phyloP scores from a whole-genome alignment of 352 stramenopile species.

The Pythium pyrilobum region DNA sequence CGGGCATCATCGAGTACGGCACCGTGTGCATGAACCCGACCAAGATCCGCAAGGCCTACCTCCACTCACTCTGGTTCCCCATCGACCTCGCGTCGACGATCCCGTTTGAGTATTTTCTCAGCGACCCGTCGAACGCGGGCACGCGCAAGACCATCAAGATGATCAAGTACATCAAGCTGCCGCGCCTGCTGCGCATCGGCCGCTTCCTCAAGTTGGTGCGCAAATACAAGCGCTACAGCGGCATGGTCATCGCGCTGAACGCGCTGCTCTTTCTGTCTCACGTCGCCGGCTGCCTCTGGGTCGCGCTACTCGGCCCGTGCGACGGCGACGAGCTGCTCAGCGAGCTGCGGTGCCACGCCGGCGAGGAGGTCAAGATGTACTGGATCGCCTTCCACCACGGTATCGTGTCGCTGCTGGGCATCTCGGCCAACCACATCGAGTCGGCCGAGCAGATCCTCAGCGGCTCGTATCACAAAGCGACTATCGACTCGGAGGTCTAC shows the following conservation, averaged over 20 bases:
- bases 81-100: constrained; percentile 54
- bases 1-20: constrained; percentile 52
- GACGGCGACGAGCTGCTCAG: constrained; percentile 8
- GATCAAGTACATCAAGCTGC: constrained; percentile 71
- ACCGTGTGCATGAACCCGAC: constrained; percentile 49
- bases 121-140: constrained; percentile 25
- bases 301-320: constrained; percentile 46
- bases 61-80: constrained; percentile 54
- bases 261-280: constrained; percentile 45
- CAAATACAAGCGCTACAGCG: constrained; percentile 58
- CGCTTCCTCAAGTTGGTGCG: constrained; percentile 54
- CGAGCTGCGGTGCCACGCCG: constrained; percentile 25
- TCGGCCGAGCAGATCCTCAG: constrained; percentile 42
- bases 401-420: constrained; percentile 44
- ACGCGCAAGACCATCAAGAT: constrained; percentile 72
- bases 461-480: constrained; percentile 28
- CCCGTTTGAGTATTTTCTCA: constrained; percentile 53
- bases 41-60: constrained; percentile 37
- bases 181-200: constrained; percentile 46
- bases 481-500: constrained; percentile 10
- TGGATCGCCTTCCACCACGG: constrained; percentile 55
- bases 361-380: constrained; percentile 41
- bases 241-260: constrained; percentile 46
- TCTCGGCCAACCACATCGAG: constrained; percentile 42
- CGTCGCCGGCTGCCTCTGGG: constrained; percentile 51